Base-by-base conservation (phyloP, 2,329 filamentous ascomycete genomes). In the Colletotrichum orchidophilum region DNA sequence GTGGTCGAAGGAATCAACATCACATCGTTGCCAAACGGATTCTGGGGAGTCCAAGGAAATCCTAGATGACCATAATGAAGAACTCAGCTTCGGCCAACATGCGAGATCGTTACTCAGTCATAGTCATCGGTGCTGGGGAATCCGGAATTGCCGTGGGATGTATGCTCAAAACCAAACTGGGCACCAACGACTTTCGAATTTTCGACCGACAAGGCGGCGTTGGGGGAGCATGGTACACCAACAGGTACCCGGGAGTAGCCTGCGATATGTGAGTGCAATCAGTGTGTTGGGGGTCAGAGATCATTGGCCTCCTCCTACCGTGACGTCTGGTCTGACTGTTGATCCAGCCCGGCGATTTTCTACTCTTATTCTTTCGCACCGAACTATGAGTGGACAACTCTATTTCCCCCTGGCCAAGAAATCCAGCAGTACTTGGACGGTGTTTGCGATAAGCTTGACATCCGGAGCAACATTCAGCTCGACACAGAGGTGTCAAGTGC, bases 101-200 rank as follows among this genome's bases (percentile, higher is more conserved):
- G 55, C 24, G 21, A 35, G 27, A n/a, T 12, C 13, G 55, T 15
- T 59, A 59, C 35, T 59, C 55, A 33, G 33, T 42, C 13, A 59
- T 59, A n/a, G 33, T 59, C 13, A 59, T 59, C n/a, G 55, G 55
- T 11, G 55, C 55, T 26, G 55, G 55, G 27, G 55, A 59, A n/a
- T 59, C 55, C 6, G 55, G 55, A 33, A 59, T 59, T n/a, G 55
- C 55, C 15, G 55, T 59, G 21, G 55, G 55, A n/a, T 59, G 55
- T 35, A 59, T 59, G 55, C 55, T 59, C 55, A 59, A 59, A 24
- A 42, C 35, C 35, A 59, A 59, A 42, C 35, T 59, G 31, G 21
- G 55, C 33, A 59, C 55, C 6, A 39, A 24, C 26, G 35, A 59
- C 35, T 59, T 59, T 42, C 55, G 55, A 3, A 59, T 59, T 42